Evolutionary conservation across 148 eudicot genomes (phyloP).

Genomic region (Arctostaphylos glauca): DNA sequence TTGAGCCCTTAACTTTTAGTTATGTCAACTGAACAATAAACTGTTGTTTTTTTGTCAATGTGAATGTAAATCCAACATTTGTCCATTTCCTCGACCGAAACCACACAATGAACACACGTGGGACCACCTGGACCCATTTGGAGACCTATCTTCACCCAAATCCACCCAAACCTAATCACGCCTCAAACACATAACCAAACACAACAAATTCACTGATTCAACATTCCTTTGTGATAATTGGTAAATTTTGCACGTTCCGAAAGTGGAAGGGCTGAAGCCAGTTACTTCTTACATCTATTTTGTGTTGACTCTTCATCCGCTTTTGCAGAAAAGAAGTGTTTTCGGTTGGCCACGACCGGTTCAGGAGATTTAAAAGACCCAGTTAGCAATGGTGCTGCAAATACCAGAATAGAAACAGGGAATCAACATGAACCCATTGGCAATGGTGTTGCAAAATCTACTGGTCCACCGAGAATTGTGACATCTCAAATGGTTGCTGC

Average conservation of each 20-base stretch:
- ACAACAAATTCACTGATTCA: not conserved
- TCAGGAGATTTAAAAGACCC: conserved; percentile 32
- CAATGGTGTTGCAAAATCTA: conserved; percentile 40
- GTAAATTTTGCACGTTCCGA: not conserved
- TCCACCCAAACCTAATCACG: not conserved
- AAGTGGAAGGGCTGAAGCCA: not conserved
- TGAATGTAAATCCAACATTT: not conserved
- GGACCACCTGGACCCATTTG: not conserved
- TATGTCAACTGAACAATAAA: not conserved
- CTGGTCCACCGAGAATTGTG: conserved; percentile 20
- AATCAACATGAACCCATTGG: conserved; percentile 35
- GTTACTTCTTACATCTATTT: not conserved
- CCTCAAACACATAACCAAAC: not conserved
- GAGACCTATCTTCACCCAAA: not conserved
- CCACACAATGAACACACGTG: not conserved
- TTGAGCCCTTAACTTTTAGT: not conserved
- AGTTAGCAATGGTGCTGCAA: conserved; percentile 37
- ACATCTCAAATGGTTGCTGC: conserved; percentile 28
- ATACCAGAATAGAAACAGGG: conserved; percentile 32
- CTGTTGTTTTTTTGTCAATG: not conserved
- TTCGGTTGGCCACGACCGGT: conserved; percentile 53
- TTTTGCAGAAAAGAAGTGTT: conserved; percentile 64
- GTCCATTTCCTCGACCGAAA: not conserved
- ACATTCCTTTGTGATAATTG: not conserved
- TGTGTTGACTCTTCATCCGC: not conserved